Base-by-base conservation (phyloP, 345 rosid genomes). In the Cochlearia excelsa region DNA sequence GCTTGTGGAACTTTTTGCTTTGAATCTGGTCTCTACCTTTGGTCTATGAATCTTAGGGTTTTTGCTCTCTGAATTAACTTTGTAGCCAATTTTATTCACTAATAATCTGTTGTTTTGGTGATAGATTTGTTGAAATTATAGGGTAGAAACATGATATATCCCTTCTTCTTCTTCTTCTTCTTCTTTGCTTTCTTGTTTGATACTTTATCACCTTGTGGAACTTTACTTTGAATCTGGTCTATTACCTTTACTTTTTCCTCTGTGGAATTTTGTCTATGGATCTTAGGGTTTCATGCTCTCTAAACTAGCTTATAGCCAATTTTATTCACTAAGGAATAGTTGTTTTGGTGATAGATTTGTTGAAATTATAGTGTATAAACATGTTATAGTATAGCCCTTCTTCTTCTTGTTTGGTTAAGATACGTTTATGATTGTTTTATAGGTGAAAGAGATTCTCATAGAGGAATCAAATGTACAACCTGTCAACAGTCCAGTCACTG, bases 381-480 rank as follows among this genome's bases (percentile, higher is more conserved):
- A 5, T 6, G 56, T 34, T 34, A 3, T 34, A 34, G 39, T 6
- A 26, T 7, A 30, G 38, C 55, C 29, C 40, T 50, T 11, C 27
- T 49, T 61, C 51, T 44, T 10, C 10, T 7, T 4, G 3, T 26
- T 23, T 8, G 23, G 23, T 16, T 16, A 16, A 16, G 40, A 37
- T 16, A 58, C 34, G 29, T 42, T 50, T 42, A 7, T 49, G 67
- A 42, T 16, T 16, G 23, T 47, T 9, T 65, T 57, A n/a, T 74
- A 94, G 97, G 99, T 90, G 46, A 94, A 94, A 67, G 97, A 87
- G 67, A 85, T 90, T 73, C 95, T 94, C 30, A 84, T 94, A 43
- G 99, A 94, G 81, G 96, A 90, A 71, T 94, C 99, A 29, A 94
- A 90, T 77, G 99, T 94, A 55, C 99, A 94, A 75, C 99, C 99